These are phyloP conservation scores for Canna indica DNA, from an alignment of 176 grass and related monocot species.

Conservation along the genomic window DNA sequence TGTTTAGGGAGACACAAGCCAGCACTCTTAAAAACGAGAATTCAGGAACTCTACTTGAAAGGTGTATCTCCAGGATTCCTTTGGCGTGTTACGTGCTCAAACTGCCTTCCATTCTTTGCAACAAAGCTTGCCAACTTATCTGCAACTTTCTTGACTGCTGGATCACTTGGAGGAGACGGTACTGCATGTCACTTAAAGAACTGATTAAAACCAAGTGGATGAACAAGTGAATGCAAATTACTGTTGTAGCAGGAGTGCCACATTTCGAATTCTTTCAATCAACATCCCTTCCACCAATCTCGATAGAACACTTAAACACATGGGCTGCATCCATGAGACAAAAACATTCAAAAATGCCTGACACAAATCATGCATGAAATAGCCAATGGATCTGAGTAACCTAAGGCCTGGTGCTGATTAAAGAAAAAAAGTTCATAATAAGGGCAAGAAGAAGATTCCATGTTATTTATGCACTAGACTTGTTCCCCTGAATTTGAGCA, in stretches of 20 bases:
- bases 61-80: slow-evolving; percentile 92
- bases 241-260: slow-evolving; percentile 52
- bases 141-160: slow-evolving; percentile 81
- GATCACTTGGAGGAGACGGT: slow-evolving; percentile 71
- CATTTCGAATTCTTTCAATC: slow-evolving; percentile 71
- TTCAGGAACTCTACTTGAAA: slow-evolving; percentile 57
- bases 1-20: neutral
- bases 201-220: slow-evolving; percentile 59
- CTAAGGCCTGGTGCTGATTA: neutral
- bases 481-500: too few species aligned
- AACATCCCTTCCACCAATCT: slow-evolving; percentile 53
- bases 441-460: neutral
- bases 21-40: neutral
- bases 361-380: slow-evolving; percentile 7
- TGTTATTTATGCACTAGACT: too few species aligned
- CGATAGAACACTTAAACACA: slow-evolving; percentile 30
- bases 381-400: slow-evolving; percentile 16
- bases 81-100: slow-evolving; percentile 84
- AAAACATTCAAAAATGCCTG: slow-evolving; percentile 36
- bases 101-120: slow-evolving; percentile 89
- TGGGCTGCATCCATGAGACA: neutral
- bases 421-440: neutral
- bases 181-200: slow-evolving; percentile 99
- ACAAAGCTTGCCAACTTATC: slow-evolving; percentile 90
- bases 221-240: slow-evolving; percentile 67